Evolutionary conservation across 192 early-diverging fungal genomes (phyloP).

Genomic region (Rhizophlyctis rosea): DNA sequence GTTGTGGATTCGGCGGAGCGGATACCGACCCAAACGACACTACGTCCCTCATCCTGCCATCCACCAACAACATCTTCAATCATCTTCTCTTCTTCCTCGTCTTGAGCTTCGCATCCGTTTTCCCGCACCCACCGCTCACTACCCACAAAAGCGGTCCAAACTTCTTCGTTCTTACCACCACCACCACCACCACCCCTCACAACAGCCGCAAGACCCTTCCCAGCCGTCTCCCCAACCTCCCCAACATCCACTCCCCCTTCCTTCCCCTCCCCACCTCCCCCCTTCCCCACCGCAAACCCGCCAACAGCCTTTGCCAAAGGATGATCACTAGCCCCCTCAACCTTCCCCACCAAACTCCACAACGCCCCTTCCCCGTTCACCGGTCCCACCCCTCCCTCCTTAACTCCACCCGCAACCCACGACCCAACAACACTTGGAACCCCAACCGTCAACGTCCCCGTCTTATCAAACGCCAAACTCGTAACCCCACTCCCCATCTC

Average conservation of each 20-base stretch:
- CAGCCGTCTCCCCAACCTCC: conserved; percentile 61
- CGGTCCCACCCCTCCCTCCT: not conserved
- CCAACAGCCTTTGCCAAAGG: conserved; percentile 65
- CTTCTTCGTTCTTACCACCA: conserved; percentile 16
- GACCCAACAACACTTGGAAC: conserved; percentile 59
- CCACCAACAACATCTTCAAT: conserved; percentile 23
- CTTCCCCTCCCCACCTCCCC: not conserved
- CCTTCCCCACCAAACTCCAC: conserved; percentile 24
- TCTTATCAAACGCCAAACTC: conserved; percentile 80
- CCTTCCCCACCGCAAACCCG: conserved; percentile 9
- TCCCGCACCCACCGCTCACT: conserved; percentile 65
- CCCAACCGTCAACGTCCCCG: conserved; percentile 73
- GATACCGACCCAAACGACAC: conserved; percentile 54
- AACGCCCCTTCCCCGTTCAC: conserved; percentile 18
- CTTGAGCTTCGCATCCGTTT: conserved; percentile 28
- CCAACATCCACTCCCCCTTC: conserved; percentile 1
- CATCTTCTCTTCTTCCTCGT: not conserved
- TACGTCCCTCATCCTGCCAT: conserved; percentile 60
- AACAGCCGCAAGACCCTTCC: conserved; percentile 55
- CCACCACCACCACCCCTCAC: not conserved
- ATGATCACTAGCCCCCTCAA: conserved; percentile 58
- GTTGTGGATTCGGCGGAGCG: conserved; percentile 19
- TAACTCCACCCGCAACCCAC: not conserved
- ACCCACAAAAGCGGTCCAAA: conserved; percentile 37
- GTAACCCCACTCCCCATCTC: conserved; percentile 60